These are phyloP conservation scores for Botrytis pseudocinerea DNA, from an alignment of 2,329 filamentous ascomycete species.

Conservation along the genomic window DNA sequence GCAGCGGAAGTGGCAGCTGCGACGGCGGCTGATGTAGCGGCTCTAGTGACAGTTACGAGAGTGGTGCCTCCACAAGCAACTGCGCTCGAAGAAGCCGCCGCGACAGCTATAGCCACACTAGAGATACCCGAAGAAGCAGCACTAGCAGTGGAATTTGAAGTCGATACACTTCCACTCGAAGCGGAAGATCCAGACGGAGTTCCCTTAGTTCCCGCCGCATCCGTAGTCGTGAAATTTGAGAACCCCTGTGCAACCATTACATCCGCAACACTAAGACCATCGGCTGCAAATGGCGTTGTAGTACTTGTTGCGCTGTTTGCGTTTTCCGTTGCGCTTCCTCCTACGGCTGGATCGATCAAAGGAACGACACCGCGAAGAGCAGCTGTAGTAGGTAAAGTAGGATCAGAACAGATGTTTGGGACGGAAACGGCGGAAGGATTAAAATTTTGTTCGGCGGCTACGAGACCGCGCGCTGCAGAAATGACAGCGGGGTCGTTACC, in stretches of 20 bases:
- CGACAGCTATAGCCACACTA: conserved; percentile 25
- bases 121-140: not conserved
- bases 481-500: conserved; percentile 61
- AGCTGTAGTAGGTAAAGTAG: conserved; percentile 59
- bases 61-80: conserved; percentile 27
- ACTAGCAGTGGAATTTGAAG: not conserved
- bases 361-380: conserved; percentile 67
- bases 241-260: conserved; percentile 63
- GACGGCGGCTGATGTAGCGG: not conserved
- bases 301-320: conserved; percentile 57
- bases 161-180: conserved; percentile 21
- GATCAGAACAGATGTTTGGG: conserved; percentile 64
- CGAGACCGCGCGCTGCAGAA: conserved; percentile 61
- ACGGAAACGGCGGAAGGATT: conserved; percentile 63
- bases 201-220: conserved; percentile 43
- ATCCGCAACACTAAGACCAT: conserved; percentile 65
- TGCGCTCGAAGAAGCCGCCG: conserved; percentile 25
- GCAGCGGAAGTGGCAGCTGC: not conserved
- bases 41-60: conserved; percentile 27
- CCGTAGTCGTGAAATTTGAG: conserved; percentile 55
- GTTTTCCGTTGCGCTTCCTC: conserved; percentile 58
- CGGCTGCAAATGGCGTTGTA: conserved; percentile 55
- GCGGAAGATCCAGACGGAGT: conserved; percentile 36
- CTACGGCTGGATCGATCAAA: conserved; percentile 64
- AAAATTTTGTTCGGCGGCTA: conserved; percentile 72